phyloP scores from a whole-genome alignment of 441 rosid genomes.

The Flueggea neowawraea region DNA sequence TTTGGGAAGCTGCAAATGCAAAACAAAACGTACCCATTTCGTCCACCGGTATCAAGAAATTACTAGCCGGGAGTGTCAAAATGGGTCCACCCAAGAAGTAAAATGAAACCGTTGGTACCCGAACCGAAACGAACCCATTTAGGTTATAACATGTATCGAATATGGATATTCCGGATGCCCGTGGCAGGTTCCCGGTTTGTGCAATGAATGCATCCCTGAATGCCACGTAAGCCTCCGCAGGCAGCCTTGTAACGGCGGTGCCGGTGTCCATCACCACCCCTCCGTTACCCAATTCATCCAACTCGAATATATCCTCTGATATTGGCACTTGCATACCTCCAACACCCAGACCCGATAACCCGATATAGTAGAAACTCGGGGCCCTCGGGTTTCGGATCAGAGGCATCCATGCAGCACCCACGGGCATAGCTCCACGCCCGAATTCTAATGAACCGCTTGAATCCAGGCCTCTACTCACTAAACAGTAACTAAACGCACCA shows the following conservation, averaged over 20 bases:
- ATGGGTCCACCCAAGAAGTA: conserved; percentile 79
- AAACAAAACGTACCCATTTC: conserved; percentile 84
- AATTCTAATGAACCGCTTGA: conserved; percentile 74
- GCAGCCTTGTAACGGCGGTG: conserved; percentile 88
- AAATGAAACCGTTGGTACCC: conserved; percentile 91
- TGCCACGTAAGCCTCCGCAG: conserved; percentile 58
- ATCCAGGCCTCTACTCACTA: conserved; percentile 66
- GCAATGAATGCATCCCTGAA: conserved; percentile 66
- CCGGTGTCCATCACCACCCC: conserved; percentile 99
- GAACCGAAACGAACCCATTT: conserved; percentile 61
- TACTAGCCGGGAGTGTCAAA: conserved; percentile 81
- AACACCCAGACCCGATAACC: conserved; percentile 79
- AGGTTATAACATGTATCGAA: conserved; percentile 91
- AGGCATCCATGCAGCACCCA: conserved; percentile 94
- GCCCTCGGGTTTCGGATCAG: conserved; percentile 67
- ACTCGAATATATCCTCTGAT: conserved; percentile 48
- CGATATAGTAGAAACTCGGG: conserved; percentile 85
- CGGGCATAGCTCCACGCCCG: conserved; percentile 80
- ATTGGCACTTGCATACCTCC: conserved; percentile 60
- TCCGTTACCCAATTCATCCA: conserved; percentile 58
- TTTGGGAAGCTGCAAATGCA: conserved; percentile 75
- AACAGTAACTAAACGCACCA: conserved; percentile 82
- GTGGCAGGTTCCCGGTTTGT: conserved; percentile 71
- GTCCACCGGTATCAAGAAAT: conserved; percentile 88
- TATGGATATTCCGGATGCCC: conserved; percentile 67